These are phyloP conservation scores for Lolium perenne DNA, from an alignment of 176 grass and related monocot species.

Conservation along the genomic window DNA sequence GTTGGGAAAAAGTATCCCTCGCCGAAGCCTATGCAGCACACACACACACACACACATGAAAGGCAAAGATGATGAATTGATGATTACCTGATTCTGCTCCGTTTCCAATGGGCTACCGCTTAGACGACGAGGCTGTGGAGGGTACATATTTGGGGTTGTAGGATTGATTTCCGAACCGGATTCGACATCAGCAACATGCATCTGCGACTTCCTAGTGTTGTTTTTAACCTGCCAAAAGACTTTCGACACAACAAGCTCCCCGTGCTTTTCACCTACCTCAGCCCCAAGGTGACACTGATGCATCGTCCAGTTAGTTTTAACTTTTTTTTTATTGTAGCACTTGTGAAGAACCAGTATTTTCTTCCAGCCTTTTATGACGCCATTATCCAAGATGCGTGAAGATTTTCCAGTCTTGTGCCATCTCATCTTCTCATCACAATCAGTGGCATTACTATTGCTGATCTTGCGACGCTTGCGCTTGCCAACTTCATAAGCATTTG, in stretches of 20 bases:
- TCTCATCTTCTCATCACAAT: constrained; percentile 21
- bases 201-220: constrained; percentile 35
- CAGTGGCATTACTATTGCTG: not conserved
- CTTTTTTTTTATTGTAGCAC: constrained; percentile 34
- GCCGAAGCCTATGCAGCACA: no score
- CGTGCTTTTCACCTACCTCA: constrained; percentile 59
- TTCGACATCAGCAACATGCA: not conserved
- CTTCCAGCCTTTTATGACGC: constrained; percentile 74
- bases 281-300: constrained; percentile 81
- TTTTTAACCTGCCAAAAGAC: constrained; percentile 62
- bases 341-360: constrained; percentile 80
- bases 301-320: constrained; percentile 72
- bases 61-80: not conserved
- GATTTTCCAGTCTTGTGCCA: constrained; percentile 85
- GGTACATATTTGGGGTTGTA: constrained; percentile 51
- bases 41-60: not conserved
- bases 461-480: constrained; percentile 74
- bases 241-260: constrained; percentile 70
- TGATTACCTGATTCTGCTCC: constrained; percentile 60
- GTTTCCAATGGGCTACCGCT: constrained; percentile 40
- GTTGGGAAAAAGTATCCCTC: no score
- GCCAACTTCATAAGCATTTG: constrained; percentile 73
- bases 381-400: constrained; percentile 54
- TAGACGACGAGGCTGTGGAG: not conserved
- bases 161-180: constrained; percentile 48